These are phyloP conservation scores for Parasitella parasitica DNA, from an alignment of 371 early-diverging fungal genomes.

Conservation along the genomic window DNA sequence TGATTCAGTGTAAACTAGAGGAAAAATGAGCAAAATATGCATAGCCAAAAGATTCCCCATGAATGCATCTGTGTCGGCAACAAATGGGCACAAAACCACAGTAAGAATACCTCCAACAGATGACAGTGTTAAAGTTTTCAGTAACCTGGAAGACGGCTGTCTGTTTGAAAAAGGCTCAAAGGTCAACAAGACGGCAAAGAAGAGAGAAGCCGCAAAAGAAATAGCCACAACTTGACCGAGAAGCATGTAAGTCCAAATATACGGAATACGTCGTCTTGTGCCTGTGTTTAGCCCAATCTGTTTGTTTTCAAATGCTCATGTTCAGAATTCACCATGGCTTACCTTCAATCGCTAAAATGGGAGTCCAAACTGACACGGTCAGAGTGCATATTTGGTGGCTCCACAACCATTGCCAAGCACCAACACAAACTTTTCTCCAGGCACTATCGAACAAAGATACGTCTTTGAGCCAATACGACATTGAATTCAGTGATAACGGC, in stretches of 20 bases:
- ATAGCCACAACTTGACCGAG: constrained; percentile 47
- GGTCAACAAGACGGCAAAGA: constrained; percentile 35
- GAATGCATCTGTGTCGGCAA: constrained; percentile 19
- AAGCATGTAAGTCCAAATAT: constrained; percentile 43
- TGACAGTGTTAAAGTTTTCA: constrained; percentile 1
- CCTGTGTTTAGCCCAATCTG: constrained; percentile 24
- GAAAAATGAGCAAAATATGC: constrained; percentile 33
- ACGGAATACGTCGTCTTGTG: constrained; percentile 31
- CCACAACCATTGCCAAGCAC: constrained; percentile 44
- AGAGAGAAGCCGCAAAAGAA: constrained; percentile 33
- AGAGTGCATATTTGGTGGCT: constrained; percentile 44
- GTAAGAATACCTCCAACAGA: constrained; percentile 22
- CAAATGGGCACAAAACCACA: constrained; percentile 29
- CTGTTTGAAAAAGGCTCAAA: neutral
- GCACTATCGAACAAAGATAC: constrained; percentile 41
- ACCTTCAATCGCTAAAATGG: constrained; percentile 49
- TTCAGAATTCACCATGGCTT: neutral
- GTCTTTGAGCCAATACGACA: constrained; percentile 44
- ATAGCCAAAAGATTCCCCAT: constrained; percentile 36
- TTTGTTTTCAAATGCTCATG: neutral
- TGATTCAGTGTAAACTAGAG: constrained; percentile 5
- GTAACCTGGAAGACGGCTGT: neutral
- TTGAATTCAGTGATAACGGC: constrained; percentile 16
- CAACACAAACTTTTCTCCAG: constrained; percentile 37
- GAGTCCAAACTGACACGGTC: constrained; percentile 44